Conservation (phyloP, 768 basidiomycete genomes). For the Cantharellus cinnabarinus region DNA sequence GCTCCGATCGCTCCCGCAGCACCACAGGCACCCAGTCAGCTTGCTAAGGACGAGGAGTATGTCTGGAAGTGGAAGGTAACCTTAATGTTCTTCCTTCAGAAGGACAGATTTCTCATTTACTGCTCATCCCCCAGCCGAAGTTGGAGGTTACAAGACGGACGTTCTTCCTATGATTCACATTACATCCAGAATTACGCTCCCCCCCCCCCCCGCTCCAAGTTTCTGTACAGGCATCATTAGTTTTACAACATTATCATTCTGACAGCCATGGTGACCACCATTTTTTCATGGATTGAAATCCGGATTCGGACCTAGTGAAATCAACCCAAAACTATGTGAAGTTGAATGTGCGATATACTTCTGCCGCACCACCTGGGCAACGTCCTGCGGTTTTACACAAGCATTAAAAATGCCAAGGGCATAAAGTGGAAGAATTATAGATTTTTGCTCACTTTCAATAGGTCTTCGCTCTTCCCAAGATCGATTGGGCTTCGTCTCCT, state of each 20-base stretch:
- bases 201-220: too few relatives aligned
- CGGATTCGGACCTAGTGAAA: not conserved
- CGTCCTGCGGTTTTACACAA: slow-evolving; percentile 28
- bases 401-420: not conserved
- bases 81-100: slow-evolving; percentile 3
- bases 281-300: not conserved
- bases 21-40: not conserved
- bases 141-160: slow-evolving; percentile 77
- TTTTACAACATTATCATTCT: too few relatives aligned
- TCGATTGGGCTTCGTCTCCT: slow-evolving; percentile 61
- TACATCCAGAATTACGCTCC: not conserved
- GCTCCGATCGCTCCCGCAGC: slow-evolving; percentile 10
- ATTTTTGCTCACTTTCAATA: slow-evolving; percentile 25
- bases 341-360: slow-evolving; percentile 33
- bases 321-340: not conserved
- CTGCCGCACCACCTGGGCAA: slow-evolving; percentile 38
- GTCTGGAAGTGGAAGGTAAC: slow-evolving; percentile 84
- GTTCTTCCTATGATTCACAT: slow-evolving; percentile 49
- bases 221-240: too few relatives aligned
- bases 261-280: too few relatives aligned
- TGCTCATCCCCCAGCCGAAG: slow-evolving; percentile 41
- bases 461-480: slow-evolving; percentile 37
- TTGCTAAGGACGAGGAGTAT: slow-evolving; percentile 43
- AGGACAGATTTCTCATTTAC: not conserved
- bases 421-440: slow-evolving; percentile 9